Evolutionary conservation across 768 basidiomycete species (phyloP).

Genomic region (Ephemerocybe angulata): DNA sequence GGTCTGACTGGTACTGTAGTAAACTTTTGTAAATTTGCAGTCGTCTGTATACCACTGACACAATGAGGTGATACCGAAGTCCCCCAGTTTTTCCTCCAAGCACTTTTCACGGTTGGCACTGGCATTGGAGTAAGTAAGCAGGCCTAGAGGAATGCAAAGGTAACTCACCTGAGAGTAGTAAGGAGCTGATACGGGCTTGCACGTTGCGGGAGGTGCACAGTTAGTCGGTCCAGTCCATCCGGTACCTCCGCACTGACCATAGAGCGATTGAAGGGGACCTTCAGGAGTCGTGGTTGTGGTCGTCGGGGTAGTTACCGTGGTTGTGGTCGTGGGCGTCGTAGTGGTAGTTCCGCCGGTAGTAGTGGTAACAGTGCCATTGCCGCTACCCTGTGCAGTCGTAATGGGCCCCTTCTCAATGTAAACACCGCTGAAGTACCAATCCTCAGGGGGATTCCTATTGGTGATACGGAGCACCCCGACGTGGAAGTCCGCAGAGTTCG

Average conservation of each 20-base stretch:
- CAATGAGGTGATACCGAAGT: no score
- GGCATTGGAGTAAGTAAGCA: no score
- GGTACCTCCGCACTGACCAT: slow-evolving; percentile 53
- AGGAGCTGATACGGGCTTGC: slow-evolving; percentile 45
- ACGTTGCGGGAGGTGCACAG: slow-evolving; percentile 41
- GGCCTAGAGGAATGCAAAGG: no score
- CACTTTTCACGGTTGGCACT: no score
- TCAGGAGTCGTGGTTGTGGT: slow-evolving; percentile 35
- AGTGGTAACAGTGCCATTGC: slow-evolving; percentile 19
- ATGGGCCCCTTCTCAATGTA: slow-evolving; percentile 57
- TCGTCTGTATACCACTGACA: no score
- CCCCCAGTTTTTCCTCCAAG: no score
- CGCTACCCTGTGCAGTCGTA: slow-evolving; percentile 47
- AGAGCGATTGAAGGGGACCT: slow-evolving; percentile 41
- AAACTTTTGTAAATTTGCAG: no score
- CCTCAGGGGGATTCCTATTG: slow-evolving; percentile 43
- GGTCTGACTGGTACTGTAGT: no score
- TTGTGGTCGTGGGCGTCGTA: slow-evolving; percentile 14
- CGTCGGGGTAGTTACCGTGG: slow-evolving; percentile 17
- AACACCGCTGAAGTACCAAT: slow-evolving; percentile 60
- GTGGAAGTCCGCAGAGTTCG: slow-evolving; percentile 61
- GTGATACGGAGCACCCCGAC: slow-evolving; percentile 57
- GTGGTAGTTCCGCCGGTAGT: slow-evolving; percentile 20
- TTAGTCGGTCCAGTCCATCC: slow-evolving; percentile 45
- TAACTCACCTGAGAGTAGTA: slow-evolving; percentile 52